phyloP scores from a whole-genome alignment of 2,329 filamentous ascomycete genomes.

The Trichoderma simmonsii region DNA sequence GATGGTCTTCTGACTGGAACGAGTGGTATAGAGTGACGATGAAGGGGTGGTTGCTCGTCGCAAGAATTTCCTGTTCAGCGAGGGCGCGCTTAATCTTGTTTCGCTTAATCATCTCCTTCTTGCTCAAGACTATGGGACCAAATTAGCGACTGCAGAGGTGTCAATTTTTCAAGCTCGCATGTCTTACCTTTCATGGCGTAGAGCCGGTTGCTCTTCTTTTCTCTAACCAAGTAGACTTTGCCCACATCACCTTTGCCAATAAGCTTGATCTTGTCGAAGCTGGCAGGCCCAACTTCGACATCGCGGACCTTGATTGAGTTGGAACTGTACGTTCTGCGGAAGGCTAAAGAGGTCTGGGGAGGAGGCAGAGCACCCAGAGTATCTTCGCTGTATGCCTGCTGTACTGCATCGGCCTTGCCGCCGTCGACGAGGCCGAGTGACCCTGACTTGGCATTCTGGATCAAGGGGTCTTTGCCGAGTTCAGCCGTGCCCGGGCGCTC shows the following conservation, averaged over 20 bases:
- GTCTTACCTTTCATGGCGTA: conserved; percentile 95
- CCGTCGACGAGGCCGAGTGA: conserved; percentile 36
- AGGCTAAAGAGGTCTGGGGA: conserved; percentile 67
- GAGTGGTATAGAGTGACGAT: conserved; percentile 98
- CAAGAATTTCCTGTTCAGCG: conserved; percentile 95
- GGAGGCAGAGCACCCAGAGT: conserved; percentile 61
- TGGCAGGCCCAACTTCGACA: conserved; percentile 90
- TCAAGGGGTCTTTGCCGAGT: conserved; percentile 75
- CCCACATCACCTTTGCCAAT: conserved; percentile 98
- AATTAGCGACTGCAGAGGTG: not conserved
- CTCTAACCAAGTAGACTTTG: conserved; percentile 94
- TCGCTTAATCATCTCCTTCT: conserved; percentile 99
- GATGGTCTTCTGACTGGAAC: conserved; percentile 97
- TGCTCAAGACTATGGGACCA: conserved; percentile 73
- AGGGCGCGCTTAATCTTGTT: conserved; percentile 99
- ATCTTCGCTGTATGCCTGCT: conserved; percentile 46
- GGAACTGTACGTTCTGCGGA: conserved; percentile 94
- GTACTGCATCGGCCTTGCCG: conserved; percentile 30
- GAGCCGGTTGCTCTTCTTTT: conserved; percentile 93
- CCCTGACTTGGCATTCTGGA: conserved; percentile 47
- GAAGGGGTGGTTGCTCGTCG: conserved; percentile 97
- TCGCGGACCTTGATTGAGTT: conserved; percentile 99
- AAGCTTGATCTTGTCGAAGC: conserved; percentile 99
- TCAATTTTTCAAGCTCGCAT: conserved; percentile 23
- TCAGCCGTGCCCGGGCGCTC: conserved; percentile 82